Evolutionary conservation across 768 basidiomycete genomes (phyloP).

Genomic region (Lyophyllum decastes): DNA sequence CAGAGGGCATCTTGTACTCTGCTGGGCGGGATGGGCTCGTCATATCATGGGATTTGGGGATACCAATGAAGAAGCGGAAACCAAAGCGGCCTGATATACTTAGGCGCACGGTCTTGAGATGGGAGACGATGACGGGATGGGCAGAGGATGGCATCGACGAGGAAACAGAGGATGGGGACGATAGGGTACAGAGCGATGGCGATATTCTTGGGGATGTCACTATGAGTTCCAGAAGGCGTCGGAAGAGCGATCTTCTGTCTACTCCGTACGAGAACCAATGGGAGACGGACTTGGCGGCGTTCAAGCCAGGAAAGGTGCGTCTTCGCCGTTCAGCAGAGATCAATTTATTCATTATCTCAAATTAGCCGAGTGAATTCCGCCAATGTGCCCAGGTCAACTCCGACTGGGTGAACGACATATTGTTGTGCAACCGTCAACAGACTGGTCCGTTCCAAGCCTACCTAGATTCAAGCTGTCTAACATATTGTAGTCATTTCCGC

Average conservation of each 20-base stretch:
- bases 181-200: slow-evolving; percentile 61
- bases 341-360: slow-evolving; percentile 9
- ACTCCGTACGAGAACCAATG: slow-evolving; percentile 74
- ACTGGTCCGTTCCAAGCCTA: slow-evolving; percentile 52
- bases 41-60: slow-evolving; percentile 83
- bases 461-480: slow-evolving; percentile 6
- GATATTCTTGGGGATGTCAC: slow-evolving; percentile 77
- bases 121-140: slow-evolving; percentile 89
- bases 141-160: slow-evolving; percentile 69
- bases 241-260: slow-evolving; percentile 35
- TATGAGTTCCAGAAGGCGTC: slow-evolving; percentile 29
- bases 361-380: slow-evolving; percentile 66
- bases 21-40: slow-evolving; percentile 89
- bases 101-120: slow-evolving; percentile 38
- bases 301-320: slow-evolving; percentile 52
- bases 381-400: slow-evolving; percentile 89
- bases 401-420: slow-evolving; percentile 96
- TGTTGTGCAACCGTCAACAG: slow-evolving; percentile 90
- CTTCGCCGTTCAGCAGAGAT: neutral
- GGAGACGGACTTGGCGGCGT: slow-evolving; percentile 68
- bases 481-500: slow-evolving; percentile 75
- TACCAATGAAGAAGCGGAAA: slow-evolving; percentile 58
- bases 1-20: slow-evolving; percentile 88
- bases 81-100: slow-evolving; percentile 25
- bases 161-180: slow-evolving; percentile 63